Base-by-base conservation (phyloP, 352 stramenopile species). In the Hyaloperonospora arabidopsidis region DNA sequence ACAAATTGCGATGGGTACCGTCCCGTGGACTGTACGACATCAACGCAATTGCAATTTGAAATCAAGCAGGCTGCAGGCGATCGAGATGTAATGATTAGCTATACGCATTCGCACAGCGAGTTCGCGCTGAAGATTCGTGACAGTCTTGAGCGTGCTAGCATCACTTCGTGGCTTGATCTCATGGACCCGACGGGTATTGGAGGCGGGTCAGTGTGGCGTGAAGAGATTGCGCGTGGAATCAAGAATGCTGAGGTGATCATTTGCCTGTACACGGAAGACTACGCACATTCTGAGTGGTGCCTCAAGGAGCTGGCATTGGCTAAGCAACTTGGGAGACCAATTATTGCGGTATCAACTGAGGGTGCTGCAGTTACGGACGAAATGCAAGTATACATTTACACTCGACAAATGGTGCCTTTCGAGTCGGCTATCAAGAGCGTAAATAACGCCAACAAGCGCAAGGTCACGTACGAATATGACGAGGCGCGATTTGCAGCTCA, bases 61-160 rank as follows among this genome's bases (percentile, higher is more conserved):
- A 86, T 91, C 55, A 91, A 91, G 54, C 74, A 75, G 22, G 78
- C 73, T 19, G 80, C 80, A 0, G 83, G 83, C 5, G 80, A 84
- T 34, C 83, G 83, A 25, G 83, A 93, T 43, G 83, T 93, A 13
- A 91, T 93, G 80, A 93, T 93, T 59, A 89, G 75, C 54, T 93
- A 93, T 67, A 91, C 83, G 17, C 83, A 90, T 59, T 89, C 83
- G 15, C 80, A 89, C 51, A 59, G 63, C 32, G 72, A 86, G 48
- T 90, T 93, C 63, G 82, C 79, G 4, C 67, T 70, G 3, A 84
- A 87, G 43, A 65, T 89, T 54, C 79, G 79, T 14, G 65, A 83
- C 52, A 79, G 68, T 32, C 67, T 93, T 17, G 82, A 93, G 57
- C 61, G 73, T 43, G 79, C 75, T 13, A 88, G 79, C 41, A 62